Base-by-base conservation (phyloP, 1,139 yeast species). In the Saccharomyces pastorianus region DNA sequence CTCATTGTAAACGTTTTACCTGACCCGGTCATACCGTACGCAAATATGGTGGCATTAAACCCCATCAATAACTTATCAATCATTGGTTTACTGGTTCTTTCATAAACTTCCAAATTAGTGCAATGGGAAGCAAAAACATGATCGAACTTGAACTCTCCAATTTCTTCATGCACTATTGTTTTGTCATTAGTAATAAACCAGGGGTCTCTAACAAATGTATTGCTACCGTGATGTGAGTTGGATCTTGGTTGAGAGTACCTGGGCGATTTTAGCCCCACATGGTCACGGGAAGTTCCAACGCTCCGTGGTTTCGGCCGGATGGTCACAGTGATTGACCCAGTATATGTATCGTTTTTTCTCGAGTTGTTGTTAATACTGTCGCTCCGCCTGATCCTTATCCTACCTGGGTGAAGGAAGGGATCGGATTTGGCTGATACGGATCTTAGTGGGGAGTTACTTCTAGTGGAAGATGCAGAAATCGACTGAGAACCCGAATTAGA, bases 21-120 rank as follows among this genome's bases (percentile, higher is more conserved):
- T 1, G 96, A 88, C 0, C 98, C 98, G 0, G 98, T 89, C 91
- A 88, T 88, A 51, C 96, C 96, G 66, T 90, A 89, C 2, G 96
- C 96, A 70, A 91, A 89, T 0, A 91, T 84, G 0, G 96, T 91
- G 8, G 93, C 95, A 65, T 90, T 89, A 68, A 75, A 90, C 0
- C 96, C 96, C 38, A 84, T 84, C 59, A 89, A 73, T 55, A 88
- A 84, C 58, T 84, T 81, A 27, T 76, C 72, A 1, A 91, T 83
- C 47, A 89, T 74, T 1, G 81, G 82, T 31, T 78, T 73, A 47
- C 90, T 91, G 1, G 85, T 75, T 20, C 71, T 71, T 31, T 74
- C 73, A 66, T 87, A 91, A 1, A 91, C 88, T 29, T 79, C 78
- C 6, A 68, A 62, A 66, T 90, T 90, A 17, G 79, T 62, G 13